phyloP scores from a whole-genome alignment of 2,329 filamentous ascomycete species.

The Esteya vermicola region DNA sequence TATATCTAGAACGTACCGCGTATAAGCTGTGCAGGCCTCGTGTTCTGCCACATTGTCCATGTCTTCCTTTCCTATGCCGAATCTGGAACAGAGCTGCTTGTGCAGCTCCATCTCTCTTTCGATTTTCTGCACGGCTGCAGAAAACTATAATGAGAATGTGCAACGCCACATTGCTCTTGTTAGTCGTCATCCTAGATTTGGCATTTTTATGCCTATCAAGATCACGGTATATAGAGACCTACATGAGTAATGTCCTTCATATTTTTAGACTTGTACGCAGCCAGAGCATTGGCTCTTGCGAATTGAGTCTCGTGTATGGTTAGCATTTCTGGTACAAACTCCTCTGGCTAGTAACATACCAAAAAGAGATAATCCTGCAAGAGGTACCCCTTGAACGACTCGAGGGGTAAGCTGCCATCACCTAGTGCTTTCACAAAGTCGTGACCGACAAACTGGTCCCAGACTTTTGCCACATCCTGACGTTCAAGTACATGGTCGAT shows the following conservation, averaged over 20 bases:
- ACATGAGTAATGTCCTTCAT: conserved; percentile 61
- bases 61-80: conserved; percentile 60
- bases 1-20: conserved; percentile 56
- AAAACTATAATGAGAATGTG: conserved; percentile 8
- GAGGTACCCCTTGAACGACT: conserved; percentile 77
- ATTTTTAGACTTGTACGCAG: conserved; percentile 68
- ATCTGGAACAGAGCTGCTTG: conserved; percentile 65
- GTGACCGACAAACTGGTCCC: conserved; percentile 67
- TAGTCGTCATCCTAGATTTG: too few species aligned
- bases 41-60: conserved; percentile 58
- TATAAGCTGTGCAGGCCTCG: conserved; percentile 27
- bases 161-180: too few species aligned
- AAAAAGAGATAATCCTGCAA: conserved; percentile 88
- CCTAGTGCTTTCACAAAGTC: conserved; percentile 69
- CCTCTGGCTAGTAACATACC: too few species aligned
- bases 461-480: conserved; percentile 57
- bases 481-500: conserved; percentile 69
- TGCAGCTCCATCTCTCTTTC: conserved; percentile 70
- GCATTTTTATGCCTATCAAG: too few species aligned
- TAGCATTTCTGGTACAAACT: too few species aligned
- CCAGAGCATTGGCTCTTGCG: conserved; percentile 70
- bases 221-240: conserved; percentile 14
- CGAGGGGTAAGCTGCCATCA: conserved; percentile 56
- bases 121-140: conserved; percentile 52
- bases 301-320: conserved; percentile 79